Evolutionary conservation across 805 yeast genomes (phyloP), one percentile per base, ranked within the genome.

Genomic region (Yarrowia hollandica): DNA sequence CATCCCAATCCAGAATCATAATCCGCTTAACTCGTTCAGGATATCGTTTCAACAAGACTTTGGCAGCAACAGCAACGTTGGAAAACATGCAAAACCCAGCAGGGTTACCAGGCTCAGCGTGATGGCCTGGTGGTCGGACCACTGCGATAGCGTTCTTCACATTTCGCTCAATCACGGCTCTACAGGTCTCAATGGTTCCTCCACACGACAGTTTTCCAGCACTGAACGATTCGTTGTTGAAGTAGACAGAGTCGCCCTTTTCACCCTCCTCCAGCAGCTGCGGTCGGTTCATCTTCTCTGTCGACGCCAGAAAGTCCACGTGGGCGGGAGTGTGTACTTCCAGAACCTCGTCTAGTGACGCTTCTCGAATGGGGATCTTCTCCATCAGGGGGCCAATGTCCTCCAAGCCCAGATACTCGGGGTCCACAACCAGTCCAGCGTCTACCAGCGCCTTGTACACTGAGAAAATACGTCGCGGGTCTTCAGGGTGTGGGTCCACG

Each of bases 61-160:
- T 87, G 15, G 97, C 96, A 1, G 99, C 98, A 16, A 94, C 97
- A 0, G 98, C 97, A 21, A 94, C 99, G 68, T 94, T 94, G 62
- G 96, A 87, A 69, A 94, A 94, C 44, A 94, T 76, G 74, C 99
- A 94, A 70, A 94, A 94, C 12, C 99, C 99, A 48, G 97, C 98
- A 0, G 99, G 96, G 14, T 90, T 77, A 64, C 89, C 94, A 1
- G 99, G 99, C 69, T 95, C 99, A 0, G 99, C 98, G 69, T 94
- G 99, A 74, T 94, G 99, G 6, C 99, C 99, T 0, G 99, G 99
- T 1, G 99, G 99, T 64, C 99, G 82, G 14, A 94, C 96, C 7
- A 94, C 88, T 0, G 99, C 99, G 52, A 94, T 69, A 0, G 97
- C 85, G 69, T 94, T 94, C 68, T 90, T 90, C 26, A 92, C 98